Conservation (phyloP, 2,329 filamentous ascomycete species). For the Scedosporium boydii region DNA sequence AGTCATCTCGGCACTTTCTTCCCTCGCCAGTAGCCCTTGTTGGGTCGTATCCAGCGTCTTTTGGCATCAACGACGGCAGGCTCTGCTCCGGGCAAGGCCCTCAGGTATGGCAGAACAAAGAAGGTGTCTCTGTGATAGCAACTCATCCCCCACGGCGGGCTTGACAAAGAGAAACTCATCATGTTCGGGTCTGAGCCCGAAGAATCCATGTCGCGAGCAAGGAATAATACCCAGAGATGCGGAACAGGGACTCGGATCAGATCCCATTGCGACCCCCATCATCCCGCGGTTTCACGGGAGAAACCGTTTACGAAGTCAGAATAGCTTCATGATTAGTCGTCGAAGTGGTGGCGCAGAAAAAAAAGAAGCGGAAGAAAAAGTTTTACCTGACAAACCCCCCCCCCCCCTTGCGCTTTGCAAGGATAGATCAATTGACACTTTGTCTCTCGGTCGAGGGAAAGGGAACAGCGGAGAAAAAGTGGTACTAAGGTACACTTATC, state of each 20-base stretch:
- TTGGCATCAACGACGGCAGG: too few species aligned
- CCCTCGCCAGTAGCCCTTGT: too few species aligned
- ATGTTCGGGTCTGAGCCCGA: background rate
- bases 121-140: background rate
- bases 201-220: background rate
- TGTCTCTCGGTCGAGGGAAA: background rate
- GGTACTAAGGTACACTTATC: background rate
- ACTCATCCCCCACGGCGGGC: background rate
- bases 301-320: background rate
- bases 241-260: background rate
- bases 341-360: background rate
- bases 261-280: background rate
- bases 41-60: too few species aligned
- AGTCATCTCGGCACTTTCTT: too few species aligned
- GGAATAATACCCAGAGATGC: background rate
- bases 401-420: too few species aligned
- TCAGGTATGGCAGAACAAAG: background rate
- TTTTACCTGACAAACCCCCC: background rate
- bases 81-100: too few species aligned
- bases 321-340: background rate
- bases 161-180: background rate
- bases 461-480: background rate
- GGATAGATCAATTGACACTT: too few species aligned
- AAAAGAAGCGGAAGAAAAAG: background rate
- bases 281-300: background rate